These are phyloP conservation scores for Coniella lustricola DNA, from an alignment of 2,329 filamentous ascomycete genomes.

Conservation along the genomic window DNA sequence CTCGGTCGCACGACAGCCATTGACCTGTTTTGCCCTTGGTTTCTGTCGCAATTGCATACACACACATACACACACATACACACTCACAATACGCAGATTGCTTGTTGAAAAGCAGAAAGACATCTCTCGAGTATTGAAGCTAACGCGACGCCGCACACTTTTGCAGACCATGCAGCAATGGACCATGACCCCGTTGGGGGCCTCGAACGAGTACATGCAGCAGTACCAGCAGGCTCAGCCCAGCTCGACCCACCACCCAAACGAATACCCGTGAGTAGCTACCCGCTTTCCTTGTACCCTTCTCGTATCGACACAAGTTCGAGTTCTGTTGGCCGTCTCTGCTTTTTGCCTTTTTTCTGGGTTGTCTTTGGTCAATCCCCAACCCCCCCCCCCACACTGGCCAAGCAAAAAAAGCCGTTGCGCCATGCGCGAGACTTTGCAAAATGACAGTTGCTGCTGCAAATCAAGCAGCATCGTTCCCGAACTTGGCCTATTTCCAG, in stretches of 20 bases:
- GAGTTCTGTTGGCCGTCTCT: conserved; percentile 1
- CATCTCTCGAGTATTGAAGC: background rate
- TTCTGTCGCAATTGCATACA: background rate
- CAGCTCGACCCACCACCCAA: conserved; percentile 43
- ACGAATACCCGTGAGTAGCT: conserved; percentile 54
- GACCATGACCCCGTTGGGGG: conserved; percentile 49
- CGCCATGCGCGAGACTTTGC: too few relatives aligned
- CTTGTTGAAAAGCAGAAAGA: background rate
- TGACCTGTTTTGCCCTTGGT: background rate
- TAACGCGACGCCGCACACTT: conserved; percentile 19
- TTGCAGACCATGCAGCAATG: conserved; percentile 54
- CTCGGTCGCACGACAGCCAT: background rate
- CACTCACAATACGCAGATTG: too few relatives aligned
- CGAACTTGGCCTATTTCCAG: too few relatives aligned
- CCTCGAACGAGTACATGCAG: conserved; percentile 26
- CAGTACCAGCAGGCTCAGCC: conserved; percentile 42
- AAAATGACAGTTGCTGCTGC: background rate
- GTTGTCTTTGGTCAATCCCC: background rate
- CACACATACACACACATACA: background rate
- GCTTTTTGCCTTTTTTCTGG: background rate
- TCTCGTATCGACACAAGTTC: conserved; percentile 19
- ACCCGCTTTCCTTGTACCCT: conserved; percentile 25
- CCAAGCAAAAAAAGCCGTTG: background rate
- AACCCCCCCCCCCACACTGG: background rate
- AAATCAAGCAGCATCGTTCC: background rate